phyloP scores from a whole-genome alignment of 2,329 filamentous ascomycete genomes.

The Camillea tinctor region DNA sequence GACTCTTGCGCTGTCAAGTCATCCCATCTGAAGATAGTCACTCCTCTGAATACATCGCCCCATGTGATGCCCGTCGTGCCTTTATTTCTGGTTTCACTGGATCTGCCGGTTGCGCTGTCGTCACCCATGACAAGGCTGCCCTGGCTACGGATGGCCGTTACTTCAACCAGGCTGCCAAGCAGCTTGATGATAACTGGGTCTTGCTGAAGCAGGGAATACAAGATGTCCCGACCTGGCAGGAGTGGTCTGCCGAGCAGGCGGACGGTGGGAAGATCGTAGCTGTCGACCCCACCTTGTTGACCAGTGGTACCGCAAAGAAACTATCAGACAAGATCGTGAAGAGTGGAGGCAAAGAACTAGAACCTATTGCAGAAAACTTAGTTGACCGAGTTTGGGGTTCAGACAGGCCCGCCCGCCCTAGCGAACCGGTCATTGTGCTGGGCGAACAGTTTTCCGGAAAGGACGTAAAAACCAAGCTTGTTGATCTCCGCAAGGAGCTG shows the following conservation, averaged over 20 bases:
- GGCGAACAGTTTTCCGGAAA: constrained; percentile 76
- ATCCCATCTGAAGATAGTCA: constrained; percentile 96
- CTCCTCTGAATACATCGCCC: constrained; percentile 95
- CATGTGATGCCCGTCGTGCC: constrained; percentile 87
- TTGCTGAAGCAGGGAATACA: constrained; percentile 90
- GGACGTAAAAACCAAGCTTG: constrained; percentile 76
- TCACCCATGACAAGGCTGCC: constrained; percentile 82
- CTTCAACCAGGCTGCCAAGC: constrained; percentile 92
- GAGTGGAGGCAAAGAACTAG: constrained; percentile 74
- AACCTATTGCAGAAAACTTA: constrained; percentile 76
- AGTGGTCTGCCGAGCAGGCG: constrained; percentile 89
- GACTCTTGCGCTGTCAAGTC: constrained; percentile 54
- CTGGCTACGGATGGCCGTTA: constrained; percentile 95
- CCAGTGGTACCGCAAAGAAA: constrained; percentile 62
- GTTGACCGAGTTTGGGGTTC: constrained; percentile 87
- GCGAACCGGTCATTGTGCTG: constrained; percentile 72
- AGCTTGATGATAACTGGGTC: constrained; percentile 88
- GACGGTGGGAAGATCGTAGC: constrained; percentile 83
- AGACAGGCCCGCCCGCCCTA: constrained; percentile 70
- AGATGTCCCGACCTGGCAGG: constrained; percentile 95
- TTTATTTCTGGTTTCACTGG: constrained; percentile 94
- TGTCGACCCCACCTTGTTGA: constrained; percentile 85
- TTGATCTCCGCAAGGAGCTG: constrained; percentile 84
- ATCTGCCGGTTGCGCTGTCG: constrained; percentile 88
- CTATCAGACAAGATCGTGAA: constrained; percentile 84